A percentile compares a stretch with the other conserved stretches of the same genome.
Evolutionary conservation across 305 asterid species (phyloP).

Genomic region (Fraxinus paxiana): DNA sequence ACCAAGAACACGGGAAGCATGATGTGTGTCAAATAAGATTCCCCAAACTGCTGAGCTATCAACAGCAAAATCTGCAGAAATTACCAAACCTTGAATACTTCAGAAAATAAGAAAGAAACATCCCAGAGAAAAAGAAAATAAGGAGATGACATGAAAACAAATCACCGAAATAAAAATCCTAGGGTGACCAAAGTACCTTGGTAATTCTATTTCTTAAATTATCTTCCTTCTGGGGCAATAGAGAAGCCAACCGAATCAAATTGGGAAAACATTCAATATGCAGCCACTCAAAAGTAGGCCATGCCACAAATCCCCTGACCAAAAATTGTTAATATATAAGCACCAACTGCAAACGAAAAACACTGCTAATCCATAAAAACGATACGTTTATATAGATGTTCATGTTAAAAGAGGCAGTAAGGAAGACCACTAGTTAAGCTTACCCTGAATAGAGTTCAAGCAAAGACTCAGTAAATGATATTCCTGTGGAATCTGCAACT

Average conservation of each 20-base stretch:
- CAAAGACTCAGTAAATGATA: conserved; percentile 49
- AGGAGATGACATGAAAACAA: conserved; percentile 1
- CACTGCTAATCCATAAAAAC: conserved; percentile 18
- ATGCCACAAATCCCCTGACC: conserved; percentile 70
- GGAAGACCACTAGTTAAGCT: conserved; percentile 27
- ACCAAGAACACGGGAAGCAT: conserved; percentile 83
- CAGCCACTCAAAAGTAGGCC: conserved; percentile 93
- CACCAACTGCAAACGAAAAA: conserved; percentile 17
- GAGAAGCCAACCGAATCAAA: conserved; percentile 74
- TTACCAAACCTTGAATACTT: conserved; percentile 28
- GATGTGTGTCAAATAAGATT: conserved; percentile 69
- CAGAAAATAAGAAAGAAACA: conserved; percentile 15
- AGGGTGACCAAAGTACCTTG: conserved; percentile 45
- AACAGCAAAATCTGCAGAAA: conserved; percentile 67
- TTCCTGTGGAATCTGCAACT: conserved; percentile 47
- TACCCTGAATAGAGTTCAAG: conserved; percentile 77
- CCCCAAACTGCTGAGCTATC: conserved; percentile 72
- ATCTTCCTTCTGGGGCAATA: conserved; percentile 97
- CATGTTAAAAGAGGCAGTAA: conserved; percentile 15
- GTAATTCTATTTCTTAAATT: conserved; percentile 69
- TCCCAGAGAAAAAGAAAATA: conserved; percentile 3
- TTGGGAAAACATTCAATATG: conserved; percentile 77
- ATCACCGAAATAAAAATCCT: conserved; percentile 20
- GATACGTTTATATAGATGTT: conserved; percentile 2
- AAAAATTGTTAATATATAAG: conserved; percentile 28